Conservation (phyloP, 371 early-diverging fungal genomes). For the Syncephalis fuscata region DNA sequence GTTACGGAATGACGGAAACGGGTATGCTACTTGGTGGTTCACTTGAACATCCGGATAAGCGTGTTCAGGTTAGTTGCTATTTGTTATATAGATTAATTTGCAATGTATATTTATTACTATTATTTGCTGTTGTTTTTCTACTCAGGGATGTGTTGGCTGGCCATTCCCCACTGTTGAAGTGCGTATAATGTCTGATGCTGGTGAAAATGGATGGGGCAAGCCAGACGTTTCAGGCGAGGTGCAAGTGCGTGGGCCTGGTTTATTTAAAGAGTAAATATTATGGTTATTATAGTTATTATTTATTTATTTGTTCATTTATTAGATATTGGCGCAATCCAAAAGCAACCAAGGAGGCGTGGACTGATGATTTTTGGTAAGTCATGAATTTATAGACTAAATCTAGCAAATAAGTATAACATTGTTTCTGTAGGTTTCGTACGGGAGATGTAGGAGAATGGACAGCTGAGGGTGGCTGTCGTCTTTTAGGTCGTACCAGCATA, state of each 20-base stretch:
- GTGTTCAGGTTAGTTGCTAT: slow-evolving; percentile 19
- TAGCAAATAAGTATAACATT: background rate
- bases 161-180: slow-evolving; percentile 58
- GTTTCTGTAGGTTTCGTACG: slow-evolving; percentile 39
- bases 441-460: slow-evolving; percentile 55
- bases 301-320: background rate
- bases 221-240: slow-evolving; percentile 44
- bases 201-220: slow-evolving; percentile 24
- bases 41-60: slow-evolving; percentile 18
- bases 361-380: slow-evolving; percentile 44
- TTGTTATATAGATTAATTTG: background rate
- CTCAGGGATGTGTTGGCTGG: slow-evolving; percentile 60
- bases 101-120: background rate
- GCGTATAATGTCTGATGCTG: slow-evolving; percentile 31
- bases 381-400: background rate
- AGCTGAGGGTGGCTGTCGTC: slow-evolving; percentile 31
- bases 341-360: slow-evolving; percentile 52
- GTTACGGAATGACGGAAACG: slow-evolving; percentile 82
- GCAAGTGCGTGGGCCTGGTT: slow-evolving; percentile 41
- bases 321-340: slow-evolving; percentile 57
- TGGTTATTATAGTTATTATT: slow-evolving; percentile 1
- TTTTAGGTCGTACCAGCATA: slow-evolving; percentile 61
- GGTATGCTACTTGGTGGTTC: slow-evolving; percentile 76
- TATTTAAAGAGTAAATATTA: slow-evolving; percentile 36
- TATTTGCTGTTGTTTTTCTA: slow-evolving; percentile 1